Evolutionary conservation across 2,329 filamentous ascomycete species (phyloP).

Genomic region (Lasiodiplodia gonubiensis): DNA sequence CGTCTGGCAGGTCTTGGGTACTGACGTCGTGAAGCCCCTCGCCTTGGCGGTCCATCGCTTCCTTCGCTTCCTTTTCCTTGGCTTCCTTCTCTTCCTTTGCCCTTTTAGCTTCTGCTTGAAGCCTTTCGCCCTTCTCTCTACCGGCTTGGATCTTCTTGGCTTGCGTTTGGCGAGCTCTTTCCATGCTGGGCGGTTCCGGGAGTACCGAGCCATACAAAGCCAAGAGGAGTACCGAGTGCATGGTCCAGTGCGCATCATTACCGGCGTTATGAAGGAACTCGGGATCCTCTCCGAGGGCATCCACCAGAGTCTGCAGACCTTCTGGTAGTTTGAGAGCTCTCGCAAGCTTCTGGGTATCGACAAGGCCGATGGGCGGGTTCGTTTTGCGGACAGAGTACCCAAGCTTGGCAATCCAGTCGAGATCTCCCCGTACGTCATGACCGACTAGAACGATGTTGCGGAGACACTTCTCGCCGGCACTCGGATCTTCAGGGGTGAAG

Average conservation of each 20-base stretch:
- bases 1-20: too few species aligned
- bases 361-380: slow-evolving; percentile 59
- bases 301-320: slow-evolving; percentile 66
- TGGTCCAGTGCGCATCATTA: slow-evolving; percentile 82
- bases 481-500: slow-evolving; percentile 31
- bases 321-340: slow-evolving; percentile 41
- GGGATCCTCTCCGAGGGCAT: slow-evolving; percentile 65
- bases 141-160: background rate
- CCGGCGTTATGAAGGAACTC: slow-evolving; percentile 81
- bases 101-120: background rate
- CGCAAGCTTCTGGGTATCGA: slow-evolving; percentile 12
- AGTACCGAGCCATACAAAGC: slow-evolving; percentile 18
- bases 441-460: slow-evolving; percentile 72
- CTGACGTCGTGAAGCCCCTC: too few species aligned
- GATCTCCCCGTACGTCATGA: slow-evolving; percentile 72
- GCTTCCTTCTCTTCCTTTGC: background rate
- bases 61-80: background rate
- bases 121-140: too few species aligned
- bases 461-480: slow-evolving; percentile 32
- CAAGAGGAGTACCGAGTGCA: slow-evolving; percentile 69
- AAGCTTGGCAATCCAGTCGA: slow-evolving; percentile 68
- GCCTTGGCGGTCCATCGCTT: background rate
- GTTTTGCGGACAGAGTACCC: slow-evolving; percentile 63
- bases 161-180: background rate
- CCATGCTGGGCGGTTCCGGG: background rate